These are phyloP conservation scores for Wickerhamomyces bovis DNA, from an alignment of 805 yeast species.

Conservation along the genomic window DNA sequence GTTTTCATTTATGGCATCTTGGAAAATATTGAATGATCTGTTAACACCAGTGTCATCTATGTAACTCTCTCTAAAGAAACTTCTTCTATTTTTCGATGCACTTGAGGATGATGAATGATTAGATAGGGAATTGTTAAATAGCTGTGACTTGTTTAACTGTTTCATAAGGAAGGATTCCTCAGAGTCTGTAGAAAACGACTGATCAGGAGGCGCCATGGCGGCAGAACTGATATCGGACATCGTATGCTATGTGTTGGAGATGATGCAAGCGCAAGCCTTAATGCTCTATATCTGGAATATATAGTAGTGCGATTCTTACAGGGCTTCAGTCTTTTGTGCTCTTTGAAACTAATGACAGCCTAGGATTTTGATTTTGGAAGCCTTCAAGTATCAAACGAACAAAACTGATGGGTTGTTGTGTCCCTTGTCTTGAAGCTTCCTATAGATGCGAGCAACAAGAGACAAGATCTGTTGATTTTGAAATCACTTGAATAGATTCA, in stretches of 20 bases:
- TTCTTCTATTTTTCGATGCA: slow-evolving; percentile 12
- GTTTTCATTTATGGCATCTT: slow-evolving; percentile 20
- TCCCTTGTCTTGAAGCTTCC: too few species aligned
- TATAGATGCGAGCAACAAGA: too few species aligned
- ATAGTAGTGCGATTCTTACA: not conserved
- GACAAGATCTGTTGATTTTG: not conserved
- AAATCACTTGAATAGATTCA: not conserved
- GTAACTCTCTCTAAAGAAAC: slow-evolving; percentile 21
- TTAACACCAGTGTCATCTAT: slow-evolving; percentile 21
- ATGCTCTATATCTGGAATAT: not conserved
- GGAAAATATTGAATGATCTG: slow-evolving; percentile 19
- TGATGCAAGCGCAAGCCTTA: not conserved
- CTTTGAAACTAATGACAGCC: not conserved
- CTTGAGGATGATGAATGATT: slow-evolving; percentile 4
- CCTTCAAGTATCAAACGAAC: too few species aligned
- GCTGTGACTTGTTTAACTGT: slow-evolving; percentile 21
- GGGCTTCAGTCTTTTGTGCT: too few species aligned
- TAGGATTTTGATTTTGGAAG: too few species aligned
- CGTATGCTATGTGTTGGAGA: not conserved
- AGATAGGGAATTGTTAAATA: slow-evolving; percentile 15
- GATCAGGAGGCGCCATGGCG: slow-evolving; percentile 2
- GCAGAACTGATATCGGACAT: slow-evolving; percentile 8
- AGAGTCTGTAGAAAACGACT: slow-evolving; percentile 24
- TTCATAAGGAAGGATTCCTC: slow-evolving; percentile 25
- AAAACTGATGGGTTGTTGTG: too few species aligned